phyloP scores from a whole-genome alignment of 2,329 filamentous ascomycete genomes.

The Teratosphaeria epicoccoides region DNA sequence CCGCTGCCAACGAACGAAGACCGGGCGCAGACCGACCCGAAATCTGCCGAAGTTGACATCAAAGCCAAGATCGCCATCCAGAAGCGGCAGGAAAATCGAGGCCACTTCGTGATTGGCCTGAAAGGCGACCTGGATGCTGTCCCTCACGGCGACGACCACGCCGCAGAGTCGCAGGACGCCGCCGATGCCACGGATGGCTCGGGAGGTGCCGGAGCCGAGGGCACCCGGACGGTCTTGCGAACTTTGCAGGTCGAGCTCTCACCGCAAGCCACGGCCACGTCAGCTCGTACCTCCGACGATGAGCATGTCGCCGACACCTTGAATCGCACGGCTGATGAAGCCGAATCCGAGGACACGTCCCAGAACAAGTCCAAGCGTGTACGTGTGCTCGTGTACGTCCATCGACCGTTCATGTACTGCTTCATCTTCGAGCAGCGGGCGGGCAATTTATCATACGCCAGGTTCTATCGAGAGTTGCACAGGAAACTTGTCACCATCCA shows the following conservation, averaged over 20 bases:
- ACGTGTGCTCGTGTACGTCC: conserved; percentile 60
- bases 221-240: conserved; percentile 48
- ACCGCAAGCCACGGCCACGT: not conserved
- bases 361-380: conserved; percentile 29
- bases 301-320: conserved; percentile 3
- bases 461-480: conserved; percentile 41
- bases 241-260: conserved; percentile 56
- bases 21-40: conserved; percentile 19
- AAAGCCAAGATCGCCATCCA: conserved; percentile 52
- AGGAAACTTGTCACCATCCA: conserved; percentile 41
- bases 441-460: conserved; percentile 37
- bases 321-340: not conserved
- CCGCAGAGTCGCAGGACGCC: conserved; percentile 13
- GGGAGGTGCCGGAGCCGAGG: conserved; percentile 15
- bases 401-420: conserved; percentile 65
- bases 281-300: conserved; percentile 9
- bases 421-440: conserved; percentile 59
- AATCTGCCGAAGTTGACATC: conserved; percentile 35
- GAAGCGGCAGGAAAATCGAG: conserved; percentile 34
- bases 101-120: conserved; percentile 58
- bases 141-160: conserved; percentile 34
- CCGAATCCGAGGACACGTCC: not conserved
- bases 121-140: conserved; percentile 51
- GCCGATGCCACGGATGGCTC: conserved; percentile 12
- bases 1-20: not conserved